These are phyloP conservation scores for Novymonas esmeraldas DNA, from an alignment of 208 protist genomes.

Conservation along the genomic window DNA sequence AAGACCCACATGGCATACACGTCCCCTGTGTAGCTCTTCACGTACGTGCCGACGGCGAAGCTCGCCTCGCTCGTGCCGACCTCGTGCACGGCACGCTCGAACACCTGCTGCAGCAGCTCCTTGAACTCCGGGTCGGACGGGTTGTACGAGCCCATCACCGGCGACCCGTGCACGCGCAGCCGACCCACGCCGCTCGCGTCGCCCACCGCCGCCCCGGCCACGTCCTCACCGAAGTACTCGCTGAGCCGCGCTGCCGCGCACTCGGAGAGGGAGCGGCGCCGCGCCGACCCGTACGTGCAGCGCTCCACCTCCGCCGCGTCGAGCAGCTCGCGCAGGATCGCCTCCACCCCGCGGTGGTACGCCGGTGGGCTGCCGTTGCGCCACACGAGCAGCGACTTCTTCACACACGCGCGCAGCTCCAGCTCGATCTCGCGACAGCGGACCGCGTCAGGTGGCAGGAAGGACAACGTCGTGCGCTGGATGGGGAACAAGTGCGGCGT, in stretches of 20 bases:
- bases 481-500: slow-evolving; percentile 54
- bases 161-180: slow-evolving; percentile 56
- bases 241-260: slow-evolving; percentile 45
- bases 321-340: slow-evolving; percentile 62
- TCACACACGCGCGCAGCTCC: slow-evolving; percentile 49
- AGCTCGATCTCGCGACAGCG: slow-evolving; percentile 65
- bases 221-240: slow-evolving; percentile 66
- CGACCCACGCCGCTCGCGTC: neutral
- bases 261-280: slow-evolving; percentile 39
- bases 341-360: slow-evolving; percentile 63
- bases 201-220: slow-evolving; percentile 2
- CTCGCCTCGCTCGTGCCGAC: slow-evolving; percentile 71
- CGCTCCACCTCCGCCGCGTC: slow-evolving; percentile 59
- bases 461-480: slow-evolving; percentile 64
- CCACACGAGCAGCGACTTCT: slow-evolving; percentile 59
- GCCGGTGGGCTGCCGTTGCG: slow-evolving; percentile 60
- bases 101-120: slow-evolving; percentile 68
- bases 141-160: slow-evolving; percentile 68
- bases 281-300: slow-evolving; percentile 48
- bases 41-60: slow-evolving; percentile 76
- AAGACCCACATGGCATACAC: slow-evolving; percentile 86
- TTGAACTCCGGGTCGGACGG: slow-evolving; percentile 43
- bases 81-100: slow-evolving; percentile 80
- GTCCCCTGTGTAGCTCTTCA: slow-evolving; percentile 80
- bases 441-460: slow-evolving; percentile 38